Evolutionary conservation across 2,329 filamentous ascomycete species (phyloP), one percentile per base, ranked within the genome.

Genomic region (Stachybotrys elegans): DNA sequence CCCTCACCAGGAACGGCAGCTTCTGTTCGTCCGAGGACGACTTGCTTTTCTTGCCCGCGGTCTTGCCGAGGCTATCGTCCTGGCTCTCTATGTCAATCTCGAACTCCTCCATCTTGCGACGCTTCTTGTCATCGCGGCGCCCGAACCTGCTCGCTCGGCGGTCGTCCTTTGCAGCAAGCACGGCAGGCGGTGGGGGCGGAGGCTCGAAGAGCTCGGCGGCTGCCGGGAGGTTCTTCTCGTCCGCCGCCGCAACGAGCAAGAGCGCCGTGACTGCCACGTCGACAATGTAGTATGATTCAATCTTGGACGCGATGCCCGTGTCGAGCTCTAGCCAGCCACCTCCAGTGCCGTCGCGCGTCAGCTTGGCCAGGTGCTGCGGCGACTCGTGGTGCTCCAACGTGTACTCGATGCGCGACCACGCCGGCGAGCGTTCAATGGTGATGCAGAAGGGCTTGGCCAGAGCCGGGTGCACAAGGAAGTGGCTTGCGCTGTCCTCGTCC

Each of bases 21-120:
- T 75, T 72, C 22, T 78, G 71, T 37, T 68, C 62, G 25, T 66
- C 61, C 5, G 69, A 65, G 23, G 61, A 57, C 11, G 61, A 57
- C 51, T 66, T 67, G 43, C 60, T 55, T 32, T 66, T 40, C 48
- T 62, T 69, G 27, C 57, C 57, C 20, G 61, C 47, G 49, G 66
- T 40, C 48, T 62, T 69, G 27, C 57, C 57, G 20, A 62, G 47
- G 49, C 67, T 73, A 50, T 71, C 75, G 43, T 69, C 66, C 60
- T 84, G 81, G 56, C 79, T 84, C 62, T 83, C 81, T 5, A 84
- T 59, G 51, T 84, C 81, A 29, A 83, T 63, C 58, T 68, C 81
- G 45, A 83, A 76, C 52, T 76, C 72, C 51, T 82, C 76, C 56
- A 78, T 70, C 50, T 68, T 71, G 27, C 59, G 59, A 43, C 61